Evolutionary conservation across 306 rosid genomes (phyloP).

Genomic region (Lathyrus sativus): DNA sequence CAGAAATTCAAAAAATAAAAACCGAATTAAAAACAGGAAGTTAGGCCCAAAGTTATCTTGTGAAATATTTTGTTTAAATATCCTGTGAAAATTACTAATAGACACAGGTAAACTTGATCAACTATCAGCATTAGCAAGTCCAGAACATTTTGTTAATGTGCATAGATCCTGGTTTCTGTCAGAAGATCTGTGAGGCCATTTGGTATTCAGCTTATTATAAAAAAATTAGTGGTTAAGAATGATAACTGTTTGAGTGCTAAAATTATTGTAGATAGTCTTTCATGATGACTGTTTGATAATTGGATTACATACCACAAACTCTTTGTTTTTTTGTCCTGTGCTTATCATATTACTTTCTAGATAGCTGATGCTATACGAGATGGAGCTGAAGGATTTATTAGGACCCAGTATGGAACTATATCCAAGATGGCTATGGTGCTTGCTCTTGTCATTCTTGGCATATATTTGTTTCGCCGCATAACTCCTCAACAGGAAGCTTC

Average conservation of each 20-base stretch:
- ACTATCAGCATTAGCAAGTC: too few species aligned
- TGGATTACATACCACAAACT: slow-evolving; percentile 28
- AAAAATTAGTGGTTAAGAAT: slow-evolving; percentile 12
- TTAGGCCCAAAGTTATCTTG: too few species aligned
- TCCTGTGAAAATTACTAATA: too few species aligned
- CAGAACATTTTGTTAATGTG: too few species aligned
- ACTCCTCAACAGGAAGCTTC: slow-evolving; percentile 94
- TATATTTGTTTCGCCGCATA: slow-evolving; percentile 82
- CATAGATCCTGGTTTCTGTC: not conserved
- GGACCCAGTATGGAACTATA: slow-evolving; percentile 95
- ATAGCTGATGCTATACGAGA: slow-evolving; percentile 98
- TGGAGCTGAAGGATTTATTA: slow-evolving; percentile 98
- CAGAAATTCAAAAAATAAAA: too few species aligned
- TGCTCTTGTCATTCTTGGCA: slow-evolving; percentile 77
- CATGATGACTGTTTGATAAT: slow-evolving; percentile 24
- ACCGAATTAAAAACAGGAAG: too few species aligned
- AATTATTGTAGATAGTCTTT: slow-evolving; percentile 26
- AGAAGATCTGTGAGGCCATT: slow-evolving; percentile 24
- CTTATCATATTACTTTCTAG: slow-evolving; percentile 54
- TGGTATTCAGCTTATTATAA: slow-evolving; percentile 8
- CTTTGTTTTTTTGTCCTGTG: slow-evolving; percentile 45
- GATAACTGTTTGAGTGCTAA: slow-evolving; percentile 5
- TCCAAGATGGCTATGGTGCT: slow-evolving; percentile 97
- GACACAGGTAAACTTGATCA: too few species aligned
- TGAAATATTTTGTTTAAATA: too few species aligned